phyloP scores from a whole-genome alignment of 768 basidiomycete species.

The Leccinum uliginosum region DNA sequence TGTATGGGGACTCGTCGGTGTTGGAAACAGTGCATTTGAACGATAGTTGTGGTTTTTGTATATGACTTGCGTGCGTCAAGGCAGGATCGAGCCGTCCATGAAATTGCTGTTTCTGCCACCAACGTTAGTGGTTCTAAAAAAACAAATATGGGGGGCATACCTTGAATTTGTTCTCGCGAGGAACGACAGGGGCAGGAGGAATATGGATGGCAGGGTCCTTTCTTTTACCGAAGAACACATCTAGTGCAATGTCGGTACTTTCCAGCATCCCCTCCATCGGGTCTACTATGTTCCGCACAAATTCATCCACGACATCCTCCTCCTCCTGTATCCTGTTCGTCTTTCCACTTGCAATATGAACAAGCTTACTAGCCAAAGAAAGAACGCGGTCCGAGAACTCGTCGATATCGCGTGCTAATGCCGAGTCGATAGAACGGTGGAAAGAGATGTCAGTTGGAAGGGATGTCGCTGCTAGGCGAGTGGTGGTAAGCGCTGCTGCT shows the following conservation, averaged over 20 bases:
- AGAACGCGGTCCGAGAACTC: conserved; percentile 62
- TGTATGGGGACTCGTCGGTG: conserved; percentile 53
- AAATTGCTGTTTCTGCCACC: conserved; percentile 31
- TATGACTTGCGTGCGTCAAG: conserved; percentile 68
- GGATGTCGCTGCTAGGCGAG: conserved; percentile 50
- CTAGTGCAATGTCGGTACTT: conserved; percentile 78
- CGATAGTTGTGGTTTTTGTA: conserved; percentile 76
- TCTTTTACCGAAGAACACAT: conserved; percentile 67
- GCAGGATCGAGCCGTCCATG: conserved; percentile 52
- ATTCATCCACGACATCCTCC: conserved; percentile 84
- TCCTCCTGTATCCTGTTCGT: conserved; percentile 46
- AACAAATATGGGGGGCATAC: conserved; percentile 16
- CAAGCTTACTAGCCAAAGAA: conserved; percentile 57
- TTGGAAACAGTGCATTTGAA: conserved; percentile 66
- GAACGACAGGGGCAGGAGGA: conserved; percentile 34
- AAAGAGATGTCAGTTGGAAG: conserved; percentile 80
- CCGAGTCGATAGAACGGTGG: conserved; percentile 79
- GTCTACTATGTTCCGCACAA: conserved; percentile 74
- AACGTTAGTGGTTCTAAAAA: conserved; percentile 6
- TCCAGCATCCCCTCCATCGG: conserved; percentile 83
- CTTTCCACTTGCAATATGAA: conserved; percentile 46
- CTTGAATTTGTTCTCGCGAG: conserved; percentile 28
- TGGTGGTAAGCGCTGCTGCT: conserved; percentile 55
- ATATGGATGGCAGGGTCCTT: conserved; percentile 64
- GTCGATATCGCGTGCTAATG: conserved; percentile 69